Evolutionary conservation across 225 moss, liverwort and hornwort species (phyloP).

Genomic region (Polytrichum commune): DNA sequence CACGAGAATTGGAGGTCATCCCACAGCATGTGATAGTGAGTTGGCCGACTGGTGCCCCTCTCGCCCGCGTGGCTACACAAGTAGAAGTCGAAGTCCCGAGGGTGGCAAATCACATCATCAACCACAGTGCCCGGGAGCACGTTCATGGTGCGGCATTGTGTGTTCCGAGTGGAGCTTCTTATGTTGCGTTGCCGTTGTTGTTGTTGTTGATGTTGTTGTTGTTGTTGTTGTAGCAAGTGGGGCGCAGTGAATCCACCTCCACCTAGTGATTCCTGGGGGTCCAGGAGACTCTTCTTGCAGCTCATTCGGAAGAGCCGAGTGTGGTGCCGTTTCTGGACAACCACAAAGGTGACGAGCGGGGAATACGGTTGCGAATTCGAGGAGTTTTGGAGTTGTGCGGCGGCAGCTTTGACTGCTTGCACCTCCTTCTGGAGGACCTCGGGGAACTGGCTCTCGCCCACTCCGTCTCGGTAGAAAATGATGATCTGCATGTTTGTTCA

Average conservation of each 20-base stretch:
- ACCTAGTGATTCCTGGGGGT: too few species aligned
- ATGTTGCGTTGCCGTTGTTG: too few species aligned
- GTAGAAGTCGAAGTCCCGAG: constrained; percentile 43
- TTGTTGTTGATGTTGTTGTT: too few species aligned
- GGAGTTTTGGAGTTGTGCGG: neutral
- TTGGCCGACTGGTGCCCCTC: constrained; percentile 46
- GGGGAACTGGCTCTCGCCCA: constrained; percentile 30
- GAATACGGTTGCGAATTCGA: too few species aligned
- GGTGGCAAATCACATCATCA: constrained; percentile 40
- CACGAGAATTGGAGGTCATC: constrained; percentile 39
- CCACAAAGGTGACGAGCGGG: constrained; percentile 30
- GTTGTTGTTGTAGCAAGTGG: too few species aligned
- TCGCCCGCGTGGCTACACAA: constrained; percentile 48
- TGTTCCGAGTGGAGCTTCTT: too few species aligned
- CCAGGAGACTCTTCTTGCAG: constrained; percentile 12
- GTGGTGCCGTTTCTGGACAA: constrained; percentile 48
- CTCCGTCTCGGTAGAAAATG: constrained; percentile 42
- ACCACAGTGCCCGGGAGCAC: constrained; percentile 42
- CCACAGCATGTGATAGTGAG: constrained; percentile 38
- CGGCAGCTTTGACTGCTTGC: constrained; percentile 30
- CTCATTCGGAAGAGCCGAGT: constrained; percentile 37
- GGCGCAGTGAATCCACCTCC: too few species aligned
- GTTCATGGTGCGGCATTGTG: constrained; percentile 24
- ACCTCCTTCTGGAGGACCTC: constrained; percentile 33
- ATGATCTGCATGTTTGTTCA: constrained; percentile 21